Conservation (phyloP, 1,284 basidiomycete species). For the Trichosporon sp. region DNA sequence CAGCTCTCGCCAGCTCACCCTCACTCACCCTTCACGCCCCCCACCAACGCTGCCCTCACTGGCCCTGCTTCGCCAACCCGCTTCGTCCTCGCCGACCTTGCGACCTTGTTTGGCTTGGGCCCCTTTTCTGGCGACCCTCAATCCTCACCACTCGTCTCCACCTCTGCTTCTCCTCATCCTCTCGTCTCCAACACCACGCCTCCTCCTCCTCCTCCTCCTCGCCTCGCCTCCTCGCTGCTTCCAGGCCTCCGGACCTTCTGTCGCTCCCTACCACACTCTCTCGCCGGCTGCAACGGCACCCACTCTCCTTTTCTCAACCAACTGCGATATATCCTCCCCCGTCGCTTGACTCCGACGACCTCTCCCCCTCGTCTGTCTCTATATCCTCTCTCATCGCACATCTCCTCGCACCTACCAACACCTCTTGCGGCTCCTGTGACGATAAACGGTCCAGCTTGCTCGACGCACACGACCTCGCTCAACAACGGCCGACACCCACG, state of each 20-base stretch:
- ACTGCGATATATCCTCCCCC: neutral
- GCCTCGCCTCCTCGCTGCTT: neutral
- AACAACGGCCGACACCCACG: neutral
- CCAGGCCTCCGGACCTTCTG: neutral
- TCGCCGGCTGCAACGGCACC: neutral
- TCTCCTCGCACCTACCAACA: neutral
- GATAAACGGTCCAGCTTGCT: neutral
- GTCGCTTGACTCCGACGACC: neutral
- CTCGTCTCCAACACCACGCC: neutral
- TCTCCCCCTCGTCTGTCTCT: neutral
- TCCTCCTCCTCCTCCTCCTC: neutral
- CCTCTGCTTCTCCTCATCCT: neutral
- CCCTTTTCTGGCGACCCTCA: neutral
- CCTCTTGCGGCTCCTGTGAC: neutral
- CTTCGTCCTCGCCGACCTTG: no score
- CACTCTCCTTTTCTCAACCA: neutral
- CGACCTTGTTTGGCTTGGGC: neutral
- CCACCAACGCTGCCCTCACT: neutral
- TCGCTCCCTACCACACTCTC: neutral
- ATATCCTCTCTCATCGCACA: neutral
- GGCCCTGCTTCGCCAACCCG: neutral
- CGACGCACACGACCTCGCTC: neutral
- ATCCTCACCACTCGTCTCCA: neutral
- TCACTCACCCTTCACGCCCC: neutral
- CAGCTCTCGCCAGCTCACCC: no score